phyloP scores from a whole-genome alignment of 768 basidiomycete genomes.

The Porpolomopsis calyptriformis region DNA sequence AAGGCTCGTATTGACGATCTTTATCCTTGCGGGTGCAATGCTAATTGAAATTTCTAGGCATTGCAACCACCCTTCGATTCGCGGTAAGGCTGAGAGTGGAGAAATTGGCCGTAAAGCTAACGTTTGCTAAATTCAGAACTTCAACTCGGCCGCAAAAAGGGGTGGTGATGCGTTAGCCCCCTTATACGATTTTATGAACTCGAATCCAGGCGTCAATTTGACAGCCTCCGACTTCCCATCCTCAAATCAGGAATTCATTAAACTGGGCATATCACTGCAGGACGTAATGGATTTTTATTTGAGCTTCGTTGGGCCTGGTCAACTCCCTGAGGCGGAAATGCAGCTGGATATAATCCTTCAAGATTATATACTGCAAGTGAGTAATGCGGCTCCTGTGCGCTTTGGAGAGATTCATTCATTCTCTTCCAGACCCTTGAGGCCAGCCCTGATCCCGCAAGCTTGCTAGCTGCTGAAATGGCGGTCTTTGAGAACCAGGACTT shows the following conservation, averaged over 20 bases:
- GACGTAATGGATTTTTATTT: not conserved
- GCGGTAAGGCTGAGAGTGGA: not conserved
- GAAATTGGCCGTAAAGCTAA: not conserved
- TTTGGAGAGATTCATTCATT: not conserved
- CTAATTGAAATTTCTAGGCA: not conserved
- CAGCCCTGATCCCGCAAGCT: too few species aligned
- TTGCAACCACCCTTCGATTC: constrained; percentile 1
- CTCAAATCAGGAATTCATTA: not conserved
- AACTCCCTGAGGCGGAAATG: not conserved
- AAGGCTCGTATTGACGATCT: not conserved
- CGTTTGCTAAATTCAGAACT: not conserved
- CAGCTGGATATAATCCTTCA: not conserved
- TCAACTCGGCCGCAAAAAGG: not conserved
- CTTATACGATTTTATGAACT: not conserved
- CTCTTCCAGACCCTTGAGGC: not conserved
- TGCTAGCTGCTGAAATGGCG: not conserved
- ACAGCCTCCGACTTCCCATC: not conserved
- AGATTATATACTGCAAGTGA: not conserved
- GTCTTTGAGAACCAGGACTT: not conserved
- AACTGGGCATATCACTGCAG: not conserved
- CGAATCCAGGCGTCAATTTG: not conserved
- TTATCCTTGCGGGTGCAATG: not conserved
- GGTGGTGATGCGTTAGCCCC: not conserved
- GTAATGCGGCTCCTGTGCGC: not conserved
- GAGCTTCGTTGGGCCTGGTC: too few species aligned